Evolutionary conservation across 176 grass and related monocot genomes (phyloP), one percentile per base, ranked within the genome.

Genomic region (Ensete ventricosum): DNA sequence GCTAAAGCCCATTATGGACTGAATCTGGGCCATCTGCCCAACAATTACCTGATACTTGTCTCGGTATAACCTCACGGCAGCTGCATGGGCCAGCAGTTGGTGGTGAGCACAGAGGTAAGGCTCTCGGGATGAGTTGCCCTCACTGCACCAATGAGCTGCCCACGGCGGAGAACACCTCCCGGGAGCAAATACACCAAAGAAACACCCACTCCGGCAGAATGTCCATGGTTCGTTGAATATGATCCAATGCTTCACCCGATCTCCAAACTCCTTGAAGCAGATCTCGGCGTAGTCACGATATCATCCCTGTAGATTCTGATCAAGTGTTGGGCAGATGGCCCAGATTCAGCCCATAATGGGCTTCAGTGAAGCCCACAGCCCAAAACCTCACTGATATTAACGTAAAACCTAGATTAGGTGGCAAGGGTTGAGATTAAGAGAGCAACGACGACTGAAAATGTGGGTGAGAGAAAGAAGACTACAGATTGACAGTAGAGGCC

Each of bases 241-340:
- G n/a, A 85, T 90, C 93, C 89, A 96, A 78, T 72, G 53, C 79
- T 92, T 86, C 23, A 96, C 89, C 0, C 89, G 79, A 63, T 92
- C 89, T 68, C 93, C 89, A 55, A 96, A 96, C 34, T 92, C 87
- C 1, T n/a, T 76, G 81, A 90, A 96, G 84, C 85, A 88, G 2
- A 88, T 69, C 0, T 88, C 84, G 0, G 81, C 81, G 50, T 79
- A 96, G 59, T 88, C 85, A 25, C 78, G 8, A n/a, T 81, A 92
- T 96, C 93, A 73, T 96, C 81, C 59, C 89, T 96, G 76, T 34
- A 34, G 29, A 34, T 34, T 34, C 29, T 3, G 29, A 34, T 34
- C 29, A 34, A n/a, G n/a, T n/a, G n/a, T n/a, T n/a, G n/a, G n/a
- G n/a, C n/a, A n/a, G n/a, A n/a, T n/a, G n/a, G n/a, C n/a, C n/a